phyloP scores from a whole-genome alignment of 257 asterid genomes.

The Lycium barbarum region DNA sequence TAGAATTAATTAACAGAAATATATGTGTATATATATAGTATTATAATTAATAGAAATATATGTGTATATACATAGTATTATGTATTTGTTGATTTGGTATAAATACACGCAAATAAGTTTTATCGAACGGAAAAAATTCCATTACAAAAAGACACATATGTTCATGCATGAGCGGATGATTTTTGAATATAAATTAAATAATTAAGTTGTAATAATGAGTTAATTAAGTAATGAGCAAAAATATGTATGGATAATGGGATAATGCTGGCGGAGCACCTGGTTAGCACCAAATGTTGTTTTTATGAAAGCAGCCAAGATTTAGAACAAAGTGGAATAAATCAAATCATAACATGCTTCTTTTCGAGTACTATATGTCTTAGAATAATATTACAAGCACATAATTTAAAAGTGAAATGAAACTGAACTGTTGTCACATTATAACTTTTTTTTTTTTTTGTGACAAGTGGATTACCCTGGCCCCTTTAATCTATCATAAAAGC shows the following conservation, averaged over 20 bases:
- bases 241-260: background rate
- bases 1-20: background rate
- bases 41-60: too few relatives aligned
- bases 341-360: background rate
- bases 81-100: background rate
- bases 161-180: too few relatives aligned
- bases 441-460: background rate
- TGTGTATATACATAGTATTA: too few relatives aligned
- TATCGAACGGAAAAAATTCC: too few relatives aligned
- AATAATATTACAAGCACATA: background rate
- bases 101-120: background rate
- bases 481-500: background rate
- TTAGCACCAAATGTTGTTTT: background rate
- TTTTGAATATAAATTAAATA: too few relatives aligned
- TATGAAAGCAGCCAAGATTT: background rate
- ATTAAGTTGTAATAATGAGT: background rate
- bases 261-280: background rate
- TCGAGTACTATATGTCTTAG: background rate
- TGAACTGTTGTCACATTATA: background rate
- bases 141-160: too few relatives aligned
- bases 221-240: background rate
- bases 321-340: background rate
- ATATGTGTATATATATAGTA: too few relatives aligned
- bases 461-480: background rate
- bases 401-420: background rate